Base-by-base conservation (phyloP, 371 early-diverging fungal genomes). In the Batrachochytrium dendrobatidis region DNA sequence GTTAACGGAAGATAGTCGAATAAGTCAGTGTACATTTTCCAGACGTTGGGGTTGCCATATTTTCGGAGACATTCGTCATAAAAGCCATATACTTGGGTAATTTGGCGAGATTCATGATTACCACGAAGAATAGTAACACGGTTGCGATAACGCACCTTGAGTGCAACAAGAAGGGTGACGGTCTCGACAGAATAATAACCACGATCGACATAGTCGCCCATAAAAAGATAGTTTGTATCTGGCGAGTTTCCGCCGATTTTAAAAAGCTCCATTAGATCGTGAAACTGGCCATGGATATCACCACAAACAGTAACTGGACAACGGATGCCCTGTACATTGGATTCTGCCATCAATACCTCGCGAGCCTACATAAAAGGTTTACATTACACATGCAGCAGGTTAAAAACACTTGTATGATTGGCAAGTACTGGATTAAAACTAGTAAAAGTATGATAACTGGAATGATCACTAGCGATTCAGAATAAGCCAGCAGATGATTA, bases 151-250 rank as follows among this genome's bases (percentile, higher is more conserved):
- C 96, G 91, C 56, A 98, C 90, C 80, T 99, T 99, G 59, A 97
- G 80, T 17, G 91, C 91, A 51, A 99, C 89, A 31, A 99, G 83
- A 53, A 99, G 80, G 18, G 95, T 90, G 51, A 99, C 91, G 4
- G 99, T 99, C 76, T 99, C 99, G 39, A 99, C 91, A 39, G 95
- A 94, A 76, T 98, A 97, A 74, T 95, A 98, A 18, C 99, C 99
- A 62, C 99, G 91, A 75, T 99, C 99, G 43, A 99, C 99, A 72
- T 95, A 99, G 81, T 99, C 99, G 44, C 99, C 95, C 94, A 99
- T 94, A 71, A 98, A 98, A 48, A 99, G 85, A 72, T 99, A 99
- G 71, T 96, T 99, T 56, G 98, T 99, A 69, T 97, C 91, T 18
- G 99, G 94, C 12, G 91, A 91, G 70, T 95, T 87, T 43, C 99